Evolutionary conservation across 176 grass and related monocot species (phyloP), one percentile per base, ranked within the genome.

Genomic region (Oryza officinalis): DNA sequence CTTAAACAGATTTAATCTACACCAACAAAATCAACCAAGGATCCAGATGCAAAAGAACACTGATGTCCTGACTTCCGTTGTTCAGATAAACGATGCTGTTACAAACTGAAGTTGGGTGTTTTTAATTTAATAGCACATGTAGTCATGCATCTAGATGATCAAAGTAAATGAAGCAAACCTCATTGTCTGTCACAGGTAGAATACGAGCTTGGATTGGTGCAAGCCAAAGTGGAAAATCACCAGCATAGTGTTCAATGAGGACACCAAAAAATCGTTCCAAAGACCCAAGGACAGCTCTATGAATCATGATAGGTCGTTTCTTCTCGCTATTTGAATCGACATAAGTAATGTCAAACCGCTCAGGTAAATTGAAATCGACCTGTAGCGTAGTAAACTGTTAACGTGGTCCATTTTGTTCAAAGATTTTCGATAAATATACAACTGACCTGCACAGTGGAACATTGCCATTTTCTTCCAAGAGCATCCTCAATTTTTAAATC

Each of bases 401-500:
- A 13, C 4, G 28, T 30, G 31, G 49, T 27, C 2, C 12, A 20
- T 67, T 66, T 81, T 72, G 4, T 28, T 45, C 17, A 65, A 73
- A 49, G 15, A 60, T 46, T 45, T 35, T 3, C 47, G 6, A 75
- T 79, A 68, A 63, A 75, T 35, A 81, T 75, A 88, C 63, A n/a
- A 82, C 71, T 78, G 85, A 84, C 96, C 91, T 96, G 93, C 37
- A 99, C 89, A 32, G 96, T 99, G 11, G 93, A 99, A 72, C 93
- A 99, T 61, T 99, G 93, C 96, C 96, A 99, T 87, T 96, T 99
- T 81, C 96, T 89, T 85, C 89, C 93, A 87, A 99, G 96, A 72
- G 96, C 91, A 69, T 96, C 96, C 74, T 99, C 91, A 65, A 99
- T 99, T 88, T 96, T 99, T 25, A 99, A 52, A 91, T 99, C 96